Percentiles rank a stretch among this genome's conserved stretches.
Conservation (phyloP, 805 yeast genomes). For the Yueomyces sp. region DNA sequence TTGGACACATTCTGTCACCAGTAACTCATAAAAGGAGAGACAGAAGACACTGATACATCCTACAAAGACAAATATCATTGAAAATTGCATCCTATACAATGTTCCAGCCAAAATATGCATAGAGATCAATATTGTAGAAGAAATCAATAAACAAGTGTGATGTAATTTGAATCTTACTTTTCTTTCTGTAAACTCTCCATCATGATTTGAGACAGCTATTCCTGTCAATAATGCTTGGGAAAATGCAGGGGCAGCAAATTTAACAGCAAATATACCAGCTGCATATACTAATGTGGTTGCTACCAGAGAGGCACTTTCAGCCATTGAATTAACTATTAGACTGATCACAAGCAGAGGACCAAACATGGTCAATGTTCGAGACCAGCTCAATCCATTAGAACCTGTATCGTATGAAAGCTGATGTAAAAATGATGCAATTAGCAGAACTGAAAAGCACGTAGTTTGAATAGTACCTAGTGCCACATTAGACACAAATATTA, state of each 20-base stretch:
- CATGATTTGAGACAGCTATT: background rate
- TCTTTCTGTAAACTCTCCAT: background rate
- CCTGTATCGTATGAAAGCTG: background rate
- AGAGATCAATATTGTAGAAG: background rate
- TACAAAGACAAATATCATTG: slow-evolving; percentile 20
- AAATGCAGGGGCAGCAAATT: background rate
- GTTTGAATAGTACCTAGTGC: slow-evolving; percentile 5
- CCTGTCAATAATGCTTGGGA: background rate
- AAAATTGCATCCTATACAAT: slow-evolving; percentile 7
- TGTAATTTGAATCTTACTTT: background rate
- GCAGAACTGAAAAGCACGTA: slow-evolving; percentile 4
- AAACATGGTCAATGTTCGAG: background rate
- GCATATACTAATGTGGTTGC: background rate
- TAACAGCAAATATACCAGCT: background rate
- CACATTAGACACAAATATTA: slow-evolving; percentile 4
- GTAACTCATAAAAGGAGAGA: slow-evolving; percentile 15
- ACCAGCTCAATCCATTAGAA: background rate
- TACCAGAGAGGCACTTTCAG: background rate
- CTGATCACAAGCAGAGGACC: background rate
- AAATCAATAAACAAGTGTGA: slow-evolving; percentile 1
- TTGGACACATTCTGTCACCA: background rate
- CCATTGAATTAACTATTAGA: background rate
- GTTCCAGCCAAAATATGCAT: background rate
- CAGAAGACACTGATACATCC: slow-evolving; percentile 19
- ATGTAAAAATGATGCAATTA: slow-evolving; percentile 1